Conservation (phyloP, 768 basidiomycete species). For the Lactifluus pinguis region DNA sequence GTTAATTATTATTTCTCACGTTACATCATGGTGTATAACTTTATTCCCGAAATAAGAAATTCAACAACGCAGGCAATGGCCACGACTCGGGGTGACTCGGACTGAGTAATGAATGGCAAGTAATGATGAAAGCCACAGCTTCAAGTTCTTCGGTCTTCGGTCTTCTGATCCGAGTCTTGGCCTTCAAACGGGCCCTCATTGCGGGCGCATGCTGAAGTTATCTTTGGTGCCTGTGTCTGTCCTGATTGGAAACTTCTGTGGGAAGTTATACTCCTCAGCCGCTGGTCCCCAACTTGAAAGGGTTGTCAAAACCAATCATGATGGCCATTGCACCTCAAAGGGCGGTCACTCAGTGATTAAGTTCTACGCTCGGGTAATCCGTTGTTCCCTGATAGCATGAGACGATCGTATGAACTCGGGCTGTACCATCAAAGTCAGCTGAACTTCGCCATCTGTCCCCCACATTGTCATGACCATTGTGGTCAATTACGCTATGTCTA, state of each 20-base stretch:
- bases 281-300: neutral
- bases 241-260: neutral
- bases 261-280: neutral
- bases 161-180: neutral
- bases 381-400: neutral
- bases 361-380: neutral
- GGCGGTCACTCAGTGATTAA: neutral
- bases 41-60: neutral
- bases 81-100: neutral
- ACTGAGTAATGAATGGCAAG: neutral
- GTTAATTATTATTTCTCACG: neutral
- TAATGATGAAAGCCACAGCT: neutral
- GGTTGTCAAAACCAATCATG: neutral
- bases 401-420: neutral
- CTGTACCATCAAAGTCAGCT: neutral
- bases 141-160: neutral
- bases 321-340: neutral
- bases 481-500: neutral
- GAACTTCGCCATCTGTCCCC: neutral
- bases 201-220: neutral
- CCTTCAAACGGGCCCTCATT: neutral
- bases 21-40: neutral
- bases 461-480: neutral
- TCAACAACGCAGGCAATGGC: neutral
- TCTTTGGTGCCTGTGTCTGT: neutral